A percentile compares a stretch with the other conserved stretches of the same genome.
Evolutionary conservation across 2,329 filamentous ascomycete species (phyloP).

Genomic region (Nectriaceae sp.): DNA sequence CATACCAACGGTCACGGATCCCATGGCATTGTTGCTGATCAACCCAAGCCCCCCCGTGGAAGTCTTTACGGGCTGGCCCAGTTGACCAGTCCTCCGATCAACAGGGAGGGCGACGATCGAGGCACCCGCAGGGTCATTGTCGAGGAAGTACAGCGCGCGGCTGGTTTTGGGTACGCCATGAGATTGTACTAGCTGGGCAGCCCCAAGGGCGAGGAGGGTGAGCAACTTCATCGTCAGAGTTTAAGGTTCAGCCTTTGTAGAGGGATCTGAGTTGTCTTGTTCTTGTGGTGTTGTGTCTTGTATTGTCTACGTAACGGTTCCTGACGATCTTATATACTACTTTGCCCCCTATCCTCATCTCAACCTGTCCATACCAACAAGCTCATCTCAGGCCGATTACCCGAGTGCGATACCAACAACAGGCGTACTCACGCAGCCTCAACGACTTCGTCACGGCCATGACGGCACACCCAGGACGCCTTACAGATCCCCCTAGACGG

Average conservation of each 20-base stretch:
- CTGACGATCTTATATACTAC: too few relatives aligned
- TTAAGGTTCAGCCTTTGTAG: too few relatives aligned
- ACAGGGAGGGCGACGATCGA: constrained; percentile 3
- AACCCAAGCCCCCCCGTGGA: not conserved
- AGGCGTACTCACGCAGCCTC: too few relatives aligned
- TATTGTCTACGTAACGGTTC: too few relatives aligned
- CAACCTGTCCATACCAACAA: too few relatives aligned
- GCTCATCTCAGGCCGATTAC: too few relatives aligned
- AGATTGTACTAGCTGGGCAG: not conserved
- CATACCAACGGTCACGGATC: not conserved
- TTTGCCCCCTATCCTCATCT: too few relatives aligned
- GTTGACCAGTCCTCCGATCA: not conserved
- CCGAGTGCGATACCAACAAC: too few relatives aligned
- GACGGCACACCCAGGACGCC: too few relatives aligned
- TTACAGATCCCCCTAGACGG: too few relatives aligned
- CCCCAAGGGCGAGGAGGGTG: not conserved
- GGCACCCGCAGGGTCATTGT: constrained; percentile 3
- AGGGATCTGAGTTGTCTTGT: not conserved
- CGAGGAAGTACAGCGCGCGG: constrained; percentile 6
- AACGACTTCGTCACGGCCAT: too few relatives aligned
- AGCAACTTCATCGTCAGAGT: not conserved
- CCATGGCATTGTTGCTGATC: constrained; percentile 1
- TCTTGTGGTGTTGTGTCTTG: too few relatives aligned
- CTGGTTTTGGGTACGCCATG: not conserved
- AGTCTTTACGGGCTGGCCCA: not conserved